Evolutionary conservation across 331 rosid genomes (phyloP).

Genomic region (Cydonia oblonga): DNA sequence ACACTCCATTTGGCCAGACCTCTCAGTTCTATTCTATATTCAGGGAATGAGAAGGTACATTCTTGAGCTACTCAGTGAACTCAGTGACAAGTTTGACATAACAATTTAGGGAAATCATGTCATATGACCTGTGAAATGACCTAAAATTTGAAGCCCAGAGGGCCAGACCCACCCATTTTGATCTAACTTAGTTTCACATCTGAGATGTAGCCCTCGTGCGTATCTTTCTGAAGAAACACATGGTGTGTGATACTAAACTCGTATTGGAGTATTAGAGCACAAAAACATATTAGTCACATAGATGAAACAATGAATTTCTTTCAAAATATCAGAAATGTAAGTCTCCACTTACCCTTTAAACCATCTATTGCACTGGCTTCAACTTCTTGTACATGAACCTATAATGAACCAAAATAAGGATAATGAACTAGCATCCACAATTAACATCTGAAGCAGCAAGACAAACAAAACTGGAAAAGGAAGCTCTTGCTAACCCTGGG

Average conservation of each 20-base stretch:
- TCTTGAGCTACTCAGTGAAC: too few species aligned
- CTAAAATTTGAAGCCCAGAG: not conserved
- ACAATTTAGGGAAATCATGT: not conserved
- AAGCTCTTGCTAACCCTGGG: slow-evolving; percentile 5
- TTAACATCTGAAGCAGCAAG: not conserved
- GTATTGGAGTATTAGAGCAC: not conserved
- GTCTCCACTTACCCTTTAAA: slow-evolving; percentile 45
- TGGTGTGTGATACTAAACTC: not conserved
- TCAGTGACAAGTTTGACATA: not conserved
- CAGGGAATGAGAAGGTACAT: not conserved
- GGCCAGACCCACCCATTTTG: not conserved
- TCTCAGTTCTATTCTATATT: not conserved
- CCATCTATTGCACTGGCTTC: slow-evolving; percentile 53
- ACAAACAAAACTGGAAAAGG: slow-evolving; percentile 8
- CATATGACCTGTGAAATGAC: not conserved
- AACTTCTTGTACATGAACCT: slow-evolving; percentile 85
- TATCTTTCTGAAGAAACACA: not conserved
- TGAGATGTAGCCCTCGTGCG: not conserved
- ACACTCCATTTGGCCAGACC: not conserved
- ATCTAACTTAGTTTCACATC: not conserved
- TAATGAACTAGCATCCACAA: not conserved
- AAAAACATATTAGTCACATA: not conserved
- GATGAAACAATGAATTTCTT: not conserved
- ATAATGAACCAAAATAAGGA: slow-evolving; percentile 2
- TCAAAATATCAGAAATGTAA: slow-evolving; percentile 1